A percentile compares a stretch with the other conserved stretches of the same genome.
phyloP scores from a whole-genome alignment of 2,329 filamentous ascomycete genomes.

The Sclerotinia trifoliorum region DNA sequence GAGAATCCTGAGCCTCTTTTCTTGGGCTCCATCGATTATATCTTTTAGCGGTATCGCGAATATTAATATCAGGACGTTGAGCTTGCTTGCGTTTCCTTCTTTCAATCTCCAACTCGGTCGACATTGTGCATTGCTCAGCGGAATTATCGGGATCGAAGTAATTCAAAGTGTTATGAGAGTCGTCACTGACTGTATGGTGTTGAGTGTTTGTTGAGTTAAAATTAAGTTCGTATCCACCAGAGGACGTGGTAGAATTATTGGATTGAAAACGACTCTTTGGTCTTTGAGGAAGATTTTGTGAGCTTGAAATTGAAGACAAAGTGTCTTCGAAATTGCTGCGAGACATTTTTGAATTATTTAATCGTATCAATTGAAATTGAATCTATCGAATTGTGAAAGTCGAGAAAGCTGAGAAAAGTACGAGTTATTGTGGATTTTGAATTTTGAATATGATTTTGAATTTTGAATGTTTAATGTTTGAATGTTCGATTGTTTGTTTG shows the following conservation, averaged over 20 bases:
- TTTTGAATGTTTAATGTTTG: no score
- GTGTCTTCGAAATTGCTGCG: conserved; percentile 8
- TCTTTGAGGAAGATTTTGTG: conserved; percentile 8
- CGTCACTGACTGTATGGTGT: conserved; percentile 15
- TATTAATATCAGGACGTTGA: conserved; percentile 32
- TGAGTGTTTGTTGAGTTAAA: conserved; percentile 18
- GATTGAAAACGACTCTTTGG: conserved; percentile 17
- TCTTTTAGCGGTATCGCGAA: conserved; percentile 41
- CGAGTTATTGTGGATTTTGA: neutral
- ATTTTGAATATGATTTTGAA: neutral
- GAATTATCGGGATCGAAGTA: conserved; percentile 14
- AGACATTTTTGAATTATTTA: conserved; percentile 10
- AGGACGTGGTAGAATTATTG: conserved; percentile 7
- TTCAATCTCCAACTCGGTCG: conserved; percentile 17
- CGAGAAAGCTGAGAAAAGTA: conserved; percentile 1
- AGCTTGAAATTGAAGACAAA: conserved; percentile 13
- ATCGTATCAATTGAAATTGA: neutral
- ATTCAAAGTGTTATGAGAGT: neutral
- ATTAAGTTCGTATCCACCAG: neutral
- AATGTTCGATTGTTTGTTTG: neutral
- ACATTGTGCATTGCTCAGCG: conserved; percentile 13
- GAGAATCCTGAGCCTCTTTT: conserved; percentile 42
- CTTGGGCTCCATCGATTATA: conserved; percentile 37
- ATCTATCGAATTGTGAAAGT: no score
- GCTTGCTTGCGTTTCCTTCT: conserved; percentile 14